Conservation (phyloP, 345 rosid genomes). For the Eucalyptus camaldulensis region DNA sequence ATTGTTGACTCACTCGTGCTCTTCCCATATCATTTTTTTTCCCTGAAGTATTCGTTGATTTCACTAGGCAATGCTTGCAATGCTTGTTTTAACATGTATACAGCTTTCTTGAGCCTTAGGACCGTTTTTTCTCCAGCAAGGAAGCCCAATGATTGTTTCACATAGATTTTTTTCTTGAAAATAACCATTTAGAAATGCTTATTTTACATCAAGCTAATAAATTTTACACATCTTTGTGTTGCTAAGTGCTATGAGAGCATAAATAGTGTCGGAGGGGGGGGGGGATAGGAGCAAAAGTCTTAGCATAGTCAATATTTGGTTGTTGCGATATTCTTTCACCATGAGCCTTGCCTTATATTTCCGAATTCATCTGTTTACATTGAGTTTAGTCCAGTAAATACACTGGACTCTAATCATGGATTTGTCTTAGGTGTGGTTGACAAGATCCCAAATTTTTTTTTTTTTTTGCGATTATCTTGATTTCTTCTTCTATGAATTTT, state of each 20-base stretch:
- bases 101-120: neutral
- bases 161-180: neutral
- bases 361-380: rapidly evolving
- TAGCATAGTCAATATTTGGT: neutral
- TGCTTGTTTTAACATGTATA: neutral
- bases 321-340: neutral
- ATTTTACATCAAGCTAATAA: neutral
- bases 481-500: no score
- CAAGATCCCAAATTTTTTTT: rapidly evolving
- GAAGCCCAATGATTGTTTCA: neutral
- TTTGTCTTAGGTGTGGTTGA: no score
- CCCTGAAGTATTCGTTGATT: no score
- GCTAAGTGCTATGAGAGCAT: neutral
- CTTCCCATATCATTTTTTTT: no score
- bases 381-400: neutral
- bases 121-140: neutral
- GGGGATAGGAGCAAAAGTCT: neutral
- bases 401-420: neutral
- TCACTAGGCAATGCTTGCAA: no score
- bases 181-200: neutral
- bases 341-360: neutral
- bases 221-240: neutral
- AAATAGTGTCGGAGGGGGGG: no score
- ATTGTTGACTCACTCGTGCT: no score
- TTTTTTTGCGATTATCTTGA: no score